phyloP scores from a whole-genome alignment of 371 early-diverging fungal species.

The Circinella umbellata region DNA sequence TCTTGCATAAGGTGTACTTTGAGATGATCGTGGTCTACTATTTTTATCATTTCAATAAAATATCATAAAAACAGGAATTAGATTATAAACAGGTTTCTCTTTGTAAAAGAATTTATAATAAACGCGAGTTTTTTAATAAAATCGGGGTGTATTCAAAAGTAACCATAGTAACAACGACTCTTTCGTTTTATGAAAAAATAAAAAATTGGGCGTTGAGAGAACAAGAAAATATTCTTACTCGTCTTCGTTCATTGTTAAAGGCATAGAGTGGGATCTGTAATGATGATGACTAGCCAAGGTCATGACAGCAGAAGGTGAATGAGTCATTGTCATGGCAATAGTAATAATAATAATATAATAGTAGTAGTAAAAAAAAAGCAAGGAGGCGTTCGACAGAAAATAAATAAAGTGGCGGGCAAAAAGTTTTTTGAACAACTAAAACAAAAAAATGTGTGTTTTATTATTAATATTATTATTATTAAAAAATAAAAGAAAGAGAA shows the following conservation, averaged over 20 bases:
- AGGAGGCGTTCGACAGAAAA: not conserved
- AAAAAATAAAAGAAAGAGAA: conserved; percentile 1
- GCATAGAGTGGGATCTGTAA: conserved; percentile 24
- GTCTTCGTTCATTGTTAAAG: conserved; percentile 7
- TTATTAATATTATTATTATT: too few species aligned
- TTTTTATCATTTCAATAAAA: too few species aligned
- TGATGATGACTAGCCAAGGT: conserved; percentile 11
- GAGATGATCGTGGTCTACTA: not conserved
- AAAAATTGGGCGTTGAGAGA: too few species aligned
- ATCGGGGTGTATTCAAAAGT: too few species aligned
- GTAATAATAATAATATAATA: too few species aligned
- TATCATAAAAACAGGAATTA: not conserved
- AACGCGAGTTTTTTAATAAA: not conserved
- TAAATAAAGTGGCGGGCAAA: not conserved
- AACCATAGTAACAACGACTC: too few species aligned
- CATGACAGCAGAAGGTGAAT: conserved; percentile 10
- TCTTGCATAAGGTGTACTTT: conserved; percentile 2
- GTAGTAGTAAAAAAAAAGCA: too few species aligned
- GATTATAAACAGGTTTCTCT: not conserved
- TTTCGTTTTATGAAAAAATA: too few species aligned
- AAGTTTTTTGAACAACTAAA: too few species aligned
- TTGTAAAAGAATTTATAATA: not conserved
- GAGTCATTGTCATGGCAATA: conserved; percentile 5
- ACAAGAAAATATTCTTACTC: not conserved
- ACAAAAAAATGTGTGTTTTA: too few species aligned